Percentiles rank a stretch among this genome's conserved stretches.
Evolutionary conservation across 2,329 filamentous ascomycete species (phyloP).

Genomic region (Colletotrichum sp.): DNA sequence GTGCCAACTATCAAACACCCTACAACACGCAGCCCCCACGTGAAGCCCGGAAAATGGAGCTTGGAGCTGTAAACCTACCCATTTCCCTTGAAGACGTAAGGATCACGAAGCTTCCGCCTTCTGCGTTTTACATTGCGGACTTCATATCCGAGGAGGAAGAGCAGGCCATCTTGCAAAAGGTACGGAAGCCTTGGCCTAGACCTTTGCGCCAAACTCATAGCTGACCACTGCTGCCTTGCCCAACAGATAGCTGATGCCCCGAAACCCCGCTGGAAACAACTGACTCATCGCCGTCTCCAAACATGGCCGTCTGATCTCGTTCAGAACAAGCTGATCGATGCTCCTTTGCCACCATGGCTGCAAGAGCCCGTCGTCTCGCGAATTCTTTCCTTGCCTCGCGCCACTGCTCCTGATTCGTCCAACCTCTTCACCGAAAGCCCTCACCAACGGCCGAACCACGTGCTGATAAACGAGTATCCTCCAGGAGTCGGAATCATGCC

Average conservation of each 20-base stretch:
- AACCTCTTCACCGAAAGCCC: conserved; percentile 68
- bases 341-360: conserved; percentile 79
- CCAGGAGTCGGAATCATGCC: conserved; percentile 95
- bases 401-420: conserved; percentile 19
- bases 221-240: conserved; percentile 42
- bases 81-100: conserved; percentile 53
- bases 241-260: conserved; percentile 66
- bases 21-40: not conserved
- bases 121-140: conserved; percentile 84
- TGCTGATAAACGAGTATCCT: conserved; percentile 90
- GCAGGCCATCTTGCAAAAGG: conserved; percentile 71
- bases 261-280: conserved; percentile 81
- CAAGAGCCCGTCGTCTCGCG: conserved; percentile 70
- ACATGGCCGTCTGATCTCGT: conserved; percentile 87
- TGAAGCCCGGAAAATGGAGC: not conserved
- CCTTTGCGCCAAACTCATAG: not conserved
- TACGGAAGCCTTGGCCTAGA: conserved; percentile 31
- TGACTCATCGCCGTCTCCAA: conserved; percentile 89
- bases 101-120: conserved; percentile 61
- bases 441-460: conserved; percentile 83
- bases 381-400: conserved; percentile 51
- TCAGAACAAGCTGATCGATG: conserved; percentile 75
- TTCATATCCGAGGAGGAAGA: conserved; percentile 85
- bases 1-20: not conserved
- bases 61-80: conserved; percentile 38